phyloP scores from a whole-genome alignment of 2,329 filamentous ascomycete species.

The Xylariaceae sp. region DNA sequence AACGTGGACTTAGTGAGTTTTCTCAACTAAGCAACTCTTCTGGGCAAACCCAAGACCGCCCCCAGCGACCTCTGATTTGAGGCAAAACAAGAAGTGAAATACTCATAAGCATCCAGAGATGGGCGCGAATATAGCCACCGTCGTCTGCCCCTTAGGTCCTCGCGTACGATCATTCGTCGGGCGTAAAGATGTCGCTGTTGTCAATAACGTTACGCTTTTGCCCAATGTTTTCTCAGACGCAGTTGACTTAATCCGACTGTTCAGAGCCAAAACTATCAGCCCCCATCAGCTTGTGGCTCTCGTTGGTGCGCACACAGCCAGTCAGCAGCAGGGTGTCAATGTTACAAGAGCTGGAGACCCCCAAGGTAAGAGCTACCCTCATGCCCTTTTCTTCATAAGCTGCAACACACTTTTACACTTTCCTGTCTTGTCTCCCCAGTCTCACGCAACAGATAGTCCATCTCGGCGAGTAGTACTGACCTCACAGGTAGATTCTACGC shows the following conservation, averaged over 20 bases:
- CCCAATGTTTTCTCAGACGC: conserved; percentile 42
- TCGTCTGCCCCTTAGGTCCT: conserved; percentile 43
- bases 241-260: conserved; percentile 46
- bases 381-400: too few species aligned
- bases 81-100: neutral
- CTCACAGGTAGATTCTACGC: conserved; percentile 28
- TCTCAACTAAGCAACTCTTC: neutral
- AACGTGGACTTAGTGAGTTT: neutral
- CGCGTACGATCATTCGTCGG: conserved; percentile 49
- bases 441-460: too few species aligned
- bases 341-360: conserved; percentile 37
- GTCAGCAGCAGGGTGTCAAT: conserved; percentile 45
- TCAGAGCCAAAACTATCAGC: conserved; percentile 50
- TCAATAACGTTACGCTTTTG: conserved; percentile 39
- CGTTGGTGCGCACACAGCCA: conserved; percentile 51
- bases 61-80: neutral
- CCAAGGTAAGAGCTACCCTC: conserved; percentile 37
- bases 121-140: conserved; percentile 46
- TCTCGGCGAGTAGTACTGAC: too few species aligned
- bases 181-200: conserved; percentile 40
- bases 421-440: too few species aligned
- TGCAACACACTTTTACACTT: too few species aligned
- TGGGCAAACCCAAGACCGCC: neutral
- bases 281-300: conserved; percentile 49
- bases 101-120: conserved; percentile 33